Percentiles rank a stretch among this genome's conserved stretches.
Conservation (phyloP, 2,329 filamentous ascomycete genomes). For the Lasiodiplodia sp. region DNA sequence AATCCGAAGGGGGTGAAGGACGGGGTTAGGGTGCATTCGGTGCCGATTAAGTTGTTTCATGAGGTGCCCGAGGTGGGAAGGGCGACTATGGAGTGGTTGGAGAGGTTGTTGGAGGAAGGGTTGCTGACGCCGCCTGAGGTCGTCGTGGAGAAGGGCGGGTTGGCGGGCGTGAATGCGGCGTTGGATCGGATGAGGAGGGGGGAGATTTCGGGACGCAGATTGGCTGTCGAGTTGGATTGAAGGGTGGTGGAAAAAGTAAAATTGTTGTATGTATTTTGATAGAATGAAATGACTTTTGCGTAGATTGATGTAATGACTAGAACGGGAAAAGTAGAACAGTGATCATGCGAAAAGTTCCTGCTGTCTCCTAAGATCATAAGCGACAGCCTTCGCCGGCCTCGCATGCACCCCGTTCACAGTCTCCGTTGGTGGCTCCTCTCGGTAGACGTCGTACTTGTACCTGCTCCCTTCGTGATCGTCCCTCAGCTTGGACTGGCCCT, state of each 20-base stretch:
- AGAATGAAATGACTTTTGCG: slow-evolving; percentile 3
- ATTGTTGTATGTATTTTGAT: too few species aligned
- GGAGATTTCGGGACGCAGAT: slow-evolving; percentile 70
- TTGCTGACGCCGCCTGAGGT: slow-evolving; percentile 68
- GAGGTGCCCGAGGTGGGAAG: slow-evolving; percentile 69
- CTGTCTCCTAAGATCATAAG: slow-evolving; percentile 22
- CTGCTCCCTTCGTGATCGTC: slow-evolving; percentile 65
- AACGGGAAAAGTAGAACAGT: neutral
- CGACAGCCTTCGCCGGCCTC: neutral
- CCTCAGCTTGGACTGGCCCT: slow-evolving; percentile 63
- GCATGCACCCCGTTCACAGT: neutral
- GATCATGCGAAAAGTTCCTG: slow-evolving; percentile 14
- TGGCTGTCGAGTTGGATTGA: slow-evolving; percentile 63
- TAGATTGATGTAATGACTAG: neutral
- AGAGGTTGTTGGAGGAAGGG: slow-evolving; percentile 64
- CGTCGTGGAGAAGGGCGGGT: slow-evolving; percentile 69
- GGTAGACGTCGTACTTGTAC: slow-evolving; percentile 70
- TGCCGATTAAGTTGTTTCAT: slow-evolving; percentile 81
- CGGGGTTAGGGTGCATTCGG: slow-evolving; percentile 65
- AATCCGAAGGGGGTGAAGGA: slow-evolving; percentile 64
- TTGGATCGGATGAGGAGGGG: slow-evolving; percentile 71
- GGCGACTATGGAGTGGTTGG: slow-evolving; percentile 70
- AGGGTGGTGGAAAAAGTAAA: neutral
- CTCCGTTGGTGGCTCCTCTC: slow-evolving; percentile 53
- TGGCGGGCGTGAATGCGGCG: slow-evolving; percentile 70